Percentiles rank a stretch among this genome's conserved stretches.
phyloP scores from a whole-genome alignment of 257 asterid species.

The Fraxinus cuspidata region DNA sequence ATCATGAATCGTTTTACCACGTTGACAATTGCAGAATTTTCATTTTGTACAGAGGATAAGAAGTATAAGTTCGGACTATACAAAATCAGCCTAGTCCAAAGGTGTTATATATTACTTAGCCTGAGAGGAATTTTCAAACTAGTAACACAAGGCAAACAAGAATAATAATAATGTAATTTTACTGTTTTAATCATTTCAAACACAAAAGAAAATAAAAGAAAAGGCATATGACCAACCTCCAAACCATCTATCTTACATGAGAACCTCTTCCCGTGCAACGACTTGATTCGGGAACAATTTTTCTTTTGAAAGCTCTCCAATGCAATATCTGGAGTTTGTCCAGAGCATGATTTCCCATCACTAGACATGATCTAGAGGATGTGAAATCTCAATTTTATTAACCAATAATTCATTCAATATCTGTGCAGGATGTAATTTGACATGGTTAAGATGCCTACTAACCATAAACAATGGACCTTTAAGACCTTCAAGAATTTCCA shows the following conservation, averaged over 20 bases:
- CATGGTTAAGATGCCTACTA: slow-evolving; percentile 33
- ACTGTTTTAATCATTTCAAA: slow-evolving; percentile 6
- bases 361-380: slow-evolving; percentile 64
- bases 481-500: slow-evolving; percentile 87
- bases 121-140: not conserved
- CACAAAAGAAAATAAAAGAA: not conserved
- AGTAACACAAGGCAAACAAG: not conserved
- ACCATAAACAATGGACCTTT: slow-evolving; percentile 88
- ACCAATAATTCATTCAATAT: slow-evolving; percentile 5
- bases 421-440: slow-evolving; percentile 1
- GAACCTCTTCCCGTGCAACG: slow-evolving; percentile 79
- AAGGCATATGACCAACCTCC: slow-evolving; percentile 52
- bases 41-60: not conserved
- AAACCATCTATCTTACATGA: slow-evolving; percentile 83
- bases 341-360: slow-evolving; percentile 75
- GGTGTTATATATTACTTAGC: not conserved
- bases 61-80: not conserved
- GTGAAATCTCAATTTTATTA: slow-evolving; percentile 23
- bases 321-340: slow-evolving; percentile 90
- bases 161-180: not conserved
- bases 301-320: slow-evolving; percentile 89
- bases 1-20: not conserved
- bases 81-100: not conserved
- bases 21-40: not conserved
- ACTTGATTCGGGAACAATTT: slow-evolving; percentile 54